These are phyloP conservation scores for Microcos paniculata DNA, from an alignment of 345 rosid genomes.

Conservation along the genomic window DNA sequence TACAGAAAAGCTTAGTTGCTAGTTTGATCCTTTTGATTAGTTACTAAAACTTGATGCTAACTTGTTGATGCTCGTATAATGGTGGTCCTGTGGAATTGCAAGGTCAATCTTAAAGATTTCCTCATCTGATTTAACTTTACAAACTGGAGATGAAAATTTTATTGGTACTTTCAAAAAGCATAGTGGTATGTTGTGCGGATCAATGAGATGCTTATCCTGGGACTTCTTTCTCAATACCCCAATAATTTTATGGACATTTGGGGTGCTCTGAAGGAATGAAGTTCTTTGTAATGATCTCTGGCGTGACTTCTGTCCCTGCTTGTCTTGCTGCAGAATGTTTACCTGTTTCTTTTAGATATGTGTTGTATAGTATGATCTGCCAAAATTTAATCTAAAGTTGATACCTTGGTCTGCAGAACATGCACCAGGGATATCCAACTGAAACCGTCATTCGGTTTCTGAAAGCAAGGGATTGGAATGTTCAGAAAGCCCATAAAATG, in stretches of 20 bases:
- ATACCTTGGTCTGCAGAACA: conserved; percentile 50
- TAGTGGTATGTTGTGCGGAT: not conserved
- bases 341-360: not conserved
- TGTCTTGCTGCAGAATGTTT: too few species aligned
- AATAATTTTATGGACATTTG: too few species aligned
- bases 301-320: too few species aligned
- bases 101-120: not conserved
- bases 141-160: not conserved
- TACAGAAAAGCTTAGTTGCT: not conserved
- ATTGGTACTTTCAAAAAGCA: not conserved
- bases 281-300: not conserved
- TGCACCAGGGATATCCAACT: conserved; percentile 81
- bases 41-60: not conserved
- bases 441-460: conserved; percentile 79
- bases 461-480: conserved; percentile 93
- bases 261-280: too few species aligned
- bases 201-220: not conserved
- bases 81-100: not conserved
- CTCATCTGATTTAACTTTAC: not conserved
- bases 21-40: not conserved
- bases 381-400: not conserved
- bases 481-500: conserved; percentile 84
- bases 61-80: not conserved
- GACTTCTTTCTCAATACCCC: not conserved
- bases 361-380: not conserved